These are phyloP conservation scores for Backusella australiensis DNA, from an alignment of 192 early-diverging fungal species.

Conservation along the genomic window DNA sequence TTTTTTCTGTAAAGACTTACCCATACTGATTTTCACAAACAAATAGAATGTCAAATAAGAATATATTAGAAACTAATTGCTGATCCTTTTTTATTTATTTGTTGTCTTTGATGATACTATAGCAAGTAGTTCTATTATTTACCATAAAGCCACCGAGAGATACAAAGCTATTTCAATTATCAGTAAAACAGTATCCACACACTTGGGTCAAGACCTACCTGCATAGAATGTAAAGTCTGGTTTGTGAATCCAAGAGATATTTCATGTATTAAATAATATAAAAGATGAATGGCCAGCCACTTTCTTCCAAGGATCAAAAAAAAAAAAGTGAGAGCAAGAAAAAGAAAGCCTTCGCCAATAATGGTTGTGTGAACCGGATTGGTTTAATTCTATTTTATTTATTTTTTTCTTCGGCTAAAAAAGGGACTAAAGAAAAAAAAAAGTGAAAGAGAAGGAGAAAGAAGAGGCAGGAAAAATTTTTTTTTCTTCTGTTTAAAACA, in stretches of 20 bases:
- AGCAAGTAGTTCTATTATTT: background rate
- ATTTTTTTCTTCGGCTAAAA: background rate
- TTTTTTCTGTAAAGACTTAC: background rate
- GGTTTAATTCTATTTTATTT: background rate
- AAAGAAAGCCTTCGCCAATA: background rate
- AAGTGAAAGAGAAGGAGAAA: background rate
- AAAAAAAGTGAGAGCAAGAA: background rate
- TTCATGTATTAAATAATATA: background rate
- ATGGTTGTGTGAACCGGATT: background rate
- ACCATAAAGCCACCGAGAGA: slow-evolving; percentile 33
- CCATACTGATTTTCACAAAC: slow-evolving; percentile 13
- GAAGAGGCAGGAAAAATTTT: background rate
- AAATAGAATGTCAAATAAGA: background rate
- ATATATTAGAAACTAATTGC: too few relatives aligned
- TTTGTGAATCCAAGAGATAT: slow-evolving; percentile 1
- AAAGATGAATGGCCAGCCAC: background rate
- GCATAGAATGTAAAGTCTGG: slow-evolving; percentile 18
- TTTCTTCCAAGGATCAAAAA: background rate
- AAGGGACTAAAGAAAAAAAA: background rate
- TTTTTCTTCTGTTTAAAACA: background rate
- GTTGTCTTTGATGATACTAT: background rate
- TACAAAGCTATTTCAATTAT: slow-evolving; percentile 15
- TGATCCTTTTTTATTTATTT: background rate
- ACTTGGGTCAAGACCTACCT: background rate
- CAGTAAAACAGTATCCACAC: background rate